Evolutionary conservation across 495 filamentous ascomycete genomes (phyloP), one percentile per base, ranked within the genome.

Genomic region (Alectoria sarmentosa): DNA sequence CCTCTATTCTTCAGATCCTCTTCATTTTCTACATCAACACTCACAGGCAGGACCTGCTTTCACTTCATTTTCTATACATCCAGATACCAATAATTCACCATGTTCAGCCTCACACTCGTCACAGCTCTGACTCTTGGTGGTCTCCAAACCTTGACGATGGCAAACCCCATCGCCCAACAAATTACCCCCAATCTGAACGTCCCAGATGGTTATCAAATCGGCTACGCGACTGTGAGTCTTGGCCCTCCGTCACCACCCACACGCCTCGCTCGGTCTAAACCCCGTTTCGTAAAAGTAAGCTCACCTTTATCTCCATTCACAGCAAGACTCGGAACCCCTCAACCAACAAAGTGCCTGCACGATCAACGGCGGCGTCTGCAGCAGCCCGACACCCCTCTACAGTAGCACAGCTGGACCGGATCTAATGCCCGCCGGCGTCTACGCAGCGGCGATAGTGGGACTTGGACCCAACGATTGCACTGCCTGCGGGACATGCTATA

Each of bases 401-500:
- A 30, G 14, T 17, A 42, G 42, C 63, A 68, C 63, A 30, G 3
- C 42, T 15, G 62, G 52, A n/a, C 36, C 44, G 19, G 26, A 39
- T 7, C 26, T 1, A 1, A 21, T 68, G 21, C 39, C 56, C 21
- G 11, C 8, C 19, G 66, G 66, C 46, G 63, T 65, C 21, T 68
- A 58, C 10, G 63, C 66, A 21, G 66, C 63, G 3, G 66, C 66
- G 5, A 58, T 65, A 7, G 30, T 68, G 26, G 66, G 66, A 39
- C 63, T 63, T 13, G 66, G 41, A 5, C 32, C 66, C 11, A 48
- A 42, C 37, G 58, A 65, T 49, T 68, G 66, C 58, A 38, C 44
- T 7, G 56, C 59, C 19, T 68, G 66, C 57, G 66, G 66, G 14
- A 44, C 56, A 13, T 68, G 66, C 58, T 68, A 68, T 28, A 68